Evolutionary conservation across 352 stramenopile genomes (phyloP).

Genomic region (Hyphochytrium catenoides): DNA sequence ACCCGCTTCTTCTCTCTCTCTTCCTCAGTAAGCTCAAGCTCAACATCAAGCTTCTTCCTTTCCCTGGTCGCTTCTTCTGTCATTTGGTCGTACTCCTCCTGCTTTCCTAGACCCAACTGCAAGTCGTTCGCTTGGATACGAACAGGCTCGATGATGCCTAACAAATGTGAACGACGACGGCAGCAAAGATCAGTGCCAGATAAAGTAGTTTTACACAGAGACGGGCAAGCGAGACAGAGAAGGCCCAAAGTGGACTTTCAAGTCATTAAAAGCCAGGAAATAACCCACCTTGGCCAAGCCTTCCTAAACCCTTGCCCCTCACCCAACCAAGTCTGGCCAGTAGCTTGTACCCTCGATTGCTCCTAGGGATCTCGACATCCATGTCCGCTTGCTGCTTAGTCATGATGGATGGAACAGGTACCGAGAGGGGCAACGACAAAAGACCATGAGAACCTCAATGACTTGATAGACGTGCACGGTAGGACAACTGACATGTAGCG

Average conservation of each 20-base stretch:
- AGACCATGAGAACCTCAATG: too few relatives aligned
- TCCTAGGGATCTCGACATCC: too few relatives aligned
- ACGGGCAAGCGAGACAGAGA: background rate
- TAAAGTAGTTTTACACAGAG: too few relatives aligned
- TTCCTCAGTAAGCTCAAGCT: conserved; percentile 21
- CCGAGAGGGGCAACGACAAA: too few relatives aligned
- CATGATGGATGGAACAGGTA: too few relatives aligned
- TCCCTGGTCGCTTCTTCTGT: conserved; percentile 22
- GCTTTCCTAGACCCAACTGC: conserved; percentile 26
- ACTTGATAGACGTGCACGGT: too few relatives aligned
- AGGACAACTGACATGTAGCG: too few relatives aligned
- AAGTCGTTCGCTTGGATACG: conserved; percentile 31
- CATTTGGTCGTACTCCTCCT: conserved; percentile 30
- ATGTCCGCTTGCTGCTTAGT: too few relatives aligned
- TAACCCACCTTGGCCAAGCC: conserved; percentile 16
- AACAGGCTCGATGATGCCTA: conserved; percentile 27
- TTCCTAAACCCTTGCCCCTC: conserved; percentile 21
- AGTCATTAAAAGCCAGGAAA: background rate
- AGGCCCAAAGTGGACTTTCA: background rate
- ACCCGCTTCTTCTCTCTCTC: conserved; percentile 13
- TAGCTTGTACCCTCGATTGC: conserved; percentile 28
- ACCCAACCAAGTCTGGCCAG: conserved; percentile 34
- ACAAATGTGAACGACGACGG: background rate
- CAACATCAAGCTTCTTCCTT: conserved; percentile 18
- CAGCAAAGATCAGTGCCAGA: too few relatives aligned